Conservation (phyloP, 75 land plant genomes). For the Cryptomeria japonica region DNA sequence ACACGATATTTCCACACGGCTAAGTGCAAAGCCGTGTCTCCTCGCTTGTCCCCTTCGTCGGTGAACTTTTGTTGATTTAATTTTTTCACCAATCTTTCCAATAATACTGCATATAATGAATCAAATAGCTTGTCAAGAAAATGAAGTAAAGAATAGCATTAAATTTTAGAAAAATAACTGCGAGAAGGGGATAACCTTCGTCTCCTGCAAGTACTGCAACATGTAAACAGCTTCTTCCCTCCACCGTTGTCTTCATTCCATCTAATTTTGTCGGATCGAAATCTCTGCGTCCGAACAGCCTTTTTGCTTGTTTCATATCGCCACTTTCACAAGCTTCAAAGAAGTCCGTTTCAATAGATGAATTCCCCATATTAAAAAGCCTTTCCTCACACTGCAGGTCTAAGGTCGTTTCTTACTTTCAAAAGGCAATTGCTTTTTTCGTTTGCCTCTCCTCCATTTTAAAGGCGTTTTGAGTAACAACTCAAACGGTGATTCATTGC, state of each 20-base stretch:
- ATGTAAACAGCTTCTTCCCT: background rate
- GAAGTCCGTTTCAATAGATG: background rate
- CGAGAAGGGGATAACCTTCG: background rate
- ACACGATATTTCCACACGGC: background rate
- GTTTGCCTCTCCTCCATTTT: no score
- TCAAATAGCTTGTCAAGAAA: no score
- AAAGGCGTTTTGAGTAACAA: no score
- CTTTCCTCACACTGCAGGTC: background rate
- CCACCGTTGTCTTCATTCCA: background rate
- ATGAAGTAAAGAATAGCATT: background rate
- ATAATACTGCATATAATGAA: background rate
- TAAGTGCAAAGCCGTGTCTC: background rate
- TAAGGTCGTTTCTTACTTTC: no score
- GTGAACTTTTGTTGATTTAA: no score
- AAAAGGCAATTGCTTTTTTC: no score
- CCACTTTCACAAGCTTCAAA: background rate
- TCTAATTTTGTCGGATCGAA: background rate
- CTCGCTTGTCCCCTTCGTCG: background rate
- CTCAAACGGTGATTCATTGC: no score
- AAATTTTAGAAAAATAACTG: no score
- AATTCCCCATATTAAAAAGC: background rate
- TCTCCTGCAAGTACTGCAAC: background rate
- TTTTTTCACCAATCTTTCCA: background rate
- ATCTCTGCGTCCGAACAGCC: background rate
- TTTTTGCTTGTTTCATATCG: background rate